These are phyloP conservation scores for Phytopythium oedochilum DNA, from an alignment of 352 stramenopile species.

Conservation along the genomic window DNA sequence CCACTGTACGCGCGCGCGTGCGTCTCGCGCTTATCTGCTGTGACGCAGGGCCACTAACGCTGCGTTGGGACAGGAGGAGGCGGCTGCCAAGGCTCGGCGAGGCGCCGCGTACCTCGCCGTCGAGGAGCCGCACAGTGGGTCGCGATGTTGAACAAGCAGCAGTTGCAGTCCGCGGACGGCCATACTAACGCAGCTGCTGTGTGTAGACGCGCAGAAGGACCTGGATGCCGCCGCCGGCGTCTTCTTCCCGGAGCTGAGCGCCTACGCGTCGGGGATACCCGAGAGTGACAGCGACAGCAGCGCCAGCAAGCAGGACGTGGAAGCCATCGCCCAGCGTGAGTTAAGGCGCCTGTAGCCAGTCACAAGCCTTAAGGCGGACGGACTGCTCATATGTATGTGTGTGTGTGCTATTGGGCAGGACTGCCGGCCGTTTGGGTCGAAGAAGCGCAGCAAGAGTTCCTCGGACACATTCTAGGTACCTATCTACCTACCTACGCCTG, in stretches of 20 bases:
- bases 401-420: conserved; percentile 3
- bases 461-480: conserved; percentile 15
- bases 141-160: not conserved
- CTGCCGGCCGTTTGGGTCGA: conserved; percentile 16
- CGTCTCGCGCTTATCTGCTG: no score
- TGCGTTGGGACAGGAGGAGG: conserved; percentile 23
- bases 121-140: conserved; percentile 60
- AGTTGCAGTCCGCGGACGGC: no score
- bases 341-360: not conserved
- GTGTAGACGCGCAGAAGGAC: conserved; percentile 51
- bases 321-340: conserved; percentile 3
- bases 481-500: not conserved
- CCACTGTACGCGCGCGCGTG: conserved; percentile 32
- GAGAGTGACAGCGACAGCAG: conserved; percentile 9
- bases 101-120: conserved; percentile 46
- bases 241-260: conserved; percentile 36
- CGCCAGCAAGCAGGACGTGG: conserved; percentile 9
- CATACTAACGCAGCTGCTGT: no score
- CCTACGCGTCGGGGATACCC: conserved; percentile 17
- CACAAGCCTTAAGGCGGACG: no score
- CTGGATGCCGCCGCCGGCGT: conserved; percentile 32
- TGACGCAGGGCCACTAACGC: no score
- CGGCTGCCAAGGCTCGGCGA: conserved; percentile 28
- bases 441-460: conserved; percentile 11
- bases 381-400: no score